Evolutionary conservation across 768 basidiomycete genomes (phyloP), one percentile per base, ranked within the genome.

Genomic region (Punctularia strigosozonata): DNA sequence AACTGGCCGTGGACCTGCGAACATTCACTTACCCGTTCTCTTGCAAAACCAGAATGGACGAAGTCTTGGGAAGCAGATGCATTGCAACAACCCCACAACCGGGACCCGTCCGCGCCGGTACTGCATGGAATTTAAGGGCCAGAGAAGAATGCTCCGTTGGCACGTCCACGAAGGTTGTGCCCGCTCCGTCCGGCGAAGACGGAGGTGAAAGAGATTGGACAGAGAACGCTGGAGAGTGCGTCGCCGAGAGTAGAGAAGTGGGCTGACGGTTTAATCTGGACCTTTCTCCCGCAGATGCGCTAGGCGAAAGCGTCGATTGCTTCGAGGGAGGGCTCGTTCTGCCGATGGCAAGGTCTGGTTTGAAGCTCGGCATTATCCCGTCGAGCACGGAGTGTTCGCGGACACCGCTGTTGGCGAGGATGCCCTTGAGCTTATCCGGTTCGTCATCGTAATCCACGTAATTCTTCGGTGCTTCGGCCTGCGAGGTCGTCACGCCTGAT

Each of bases 381-480:
- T 68, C 69, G 15, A 49, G 50, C 21, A 58, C 43, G 21, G 52
- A 41, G 45, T 50, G 60, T 21, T 58, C 53, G 35, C 50, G 74
- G 14, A 58, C 62, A 24, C 60, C 58, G 40, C 55, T 68, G 7
- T 71, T 74, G 48, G 76, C 79, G 23, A 89, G 55, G 51, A 89
- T 64, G 25, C 76, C 79, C 51, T 81, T 85, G 44, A 89, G 63
- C 46, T 75, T 78, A 39, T 77, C 79, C 2, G 78, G 66, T 50
- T 89, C 86, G 31, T 86, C 81, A 2, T 88, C 86, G 41, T 77
- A 85, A 51, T 89, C 87, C 2, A 87, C 78, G 49, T 72, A 78
- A 46, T 76, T 84, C 58, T 73, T 84, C 0, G 82, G 75, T 0
- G 85, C 86, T 53, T 87, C 80, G 0, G 73, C 82, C 43, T 71